phyloP scores from a whole-genome alignment of 108 stramenopile species.

The Schizochytrium sp. region DNA sequence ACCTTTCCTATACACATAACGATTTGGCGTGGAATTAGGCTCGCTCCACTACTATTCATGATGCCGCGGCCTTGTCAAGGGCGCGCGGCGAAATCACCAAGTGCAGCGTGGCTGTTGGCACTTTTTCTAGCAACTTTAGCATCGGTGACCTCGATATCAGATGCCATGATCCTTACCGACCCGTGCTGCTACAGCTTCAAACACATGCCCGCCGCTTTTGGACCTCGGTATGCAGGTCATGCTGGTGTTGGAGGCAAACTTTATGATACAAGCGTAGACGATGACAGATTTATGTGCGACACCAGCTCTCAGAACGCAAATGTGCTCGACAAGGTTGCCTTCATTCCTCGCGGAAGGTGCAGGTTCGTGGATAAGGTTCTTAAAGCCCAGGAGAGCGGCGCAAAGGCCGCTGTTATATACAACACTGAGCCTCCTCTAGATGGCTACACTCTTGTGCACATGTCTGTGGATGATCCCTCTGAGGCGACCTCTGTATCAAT shows the following conservation, averaged over 20 bases:
- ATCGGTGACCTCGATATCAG: background rate
- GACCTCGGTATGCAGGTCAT: conserved; percentile 26
- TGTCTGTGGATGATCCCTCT: background rate
- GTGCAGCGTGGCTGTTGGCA: too few relatives aligned
- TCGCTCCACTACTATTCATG: too few relatives aligned
- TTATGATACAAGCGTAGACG: background rate
- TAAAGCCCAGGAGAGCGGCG: conserved; percentile 4
- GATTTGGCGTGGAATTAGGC: too few relatives aligned
- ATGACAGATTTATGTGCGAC: conserved; percentile 29
- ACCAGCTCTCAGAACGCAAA: too few relatives aligned
- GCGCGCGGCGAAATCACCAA: too few relatives aligned
- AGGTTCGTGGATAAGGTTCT: conserved; percentile 15
- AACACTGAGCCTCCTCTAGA: background rate
- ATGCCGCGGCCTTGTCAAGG: too few relatives aligned
- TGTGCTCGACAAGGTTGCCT: background rate
- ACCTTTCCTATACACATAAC: too few relatives aligned
- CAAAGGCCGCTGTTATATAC: background rate
- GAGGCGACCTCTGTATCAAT: background rate
- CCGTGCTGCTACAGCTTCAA: conserved; percentile 36
- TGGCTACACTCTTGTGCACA: conserved; percentile 26
- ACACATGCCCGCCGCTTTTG: conserved; percentile 47
- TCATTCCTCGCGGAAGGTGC: conserved; percentile 47
- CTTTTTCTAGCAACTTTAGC: background rate
- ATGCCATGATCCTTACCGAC: background rate
- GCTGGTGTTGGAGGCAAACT: conserved; percentile 16